phyloP scores from a whole-genome alignment of 768 basidiomycete genomes.

The Leucosporidium yakuticum region DNA sequence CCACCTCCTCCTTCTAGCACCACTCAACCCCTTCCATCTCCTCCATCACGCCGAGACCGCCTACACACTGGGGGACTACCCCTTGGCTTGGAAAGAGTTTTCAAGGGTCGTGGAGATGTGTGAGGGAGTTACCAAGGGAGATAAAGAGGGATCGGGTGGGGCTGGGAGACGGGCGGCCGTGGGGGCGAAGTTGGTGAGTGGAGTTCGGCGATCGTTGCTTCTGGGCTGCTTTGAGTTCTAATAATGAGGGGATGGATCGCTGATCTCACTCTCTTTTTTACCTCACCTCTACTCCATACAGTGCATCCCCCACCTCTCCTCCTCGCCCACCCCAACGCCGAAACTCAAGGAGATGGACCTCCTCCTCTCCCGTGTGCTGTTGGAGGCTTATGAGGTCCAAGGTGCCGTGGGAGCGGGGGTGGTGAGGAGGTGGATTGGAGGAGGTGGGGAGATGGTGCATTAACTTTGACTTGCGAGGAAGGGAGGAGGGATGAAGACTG shows the following conservation, averaged over 20 bases:
- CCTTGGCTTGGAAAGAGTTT: constrained; percentile 71
- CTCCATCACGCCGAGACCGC: constrained; percentile 85
- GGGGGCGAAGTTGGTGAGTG: constrained; percentile 31
- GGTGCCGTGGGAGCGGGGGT: neutral
- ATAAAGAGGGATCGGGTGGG: constrained; percentile 9
- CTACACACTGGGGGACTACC: constrained; percentile 67
- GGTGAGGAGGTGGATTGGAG: constrained; percentile 9
- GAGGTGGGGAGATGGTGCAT: neutral
- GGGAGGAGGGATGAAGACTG: no score
- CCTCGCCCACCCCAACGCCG: neutral
- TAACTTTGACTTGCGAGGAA: neutral
- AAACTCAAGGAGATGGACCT: constrained; percentile 16
- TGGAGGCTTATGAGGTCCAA: neutral
- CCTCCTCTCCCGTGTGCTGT: constrained; percentile 7
- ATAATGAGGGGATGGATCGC: neutral
- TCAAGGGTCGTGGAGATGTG: constrained; percentile 73
- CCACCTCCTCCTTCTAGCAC: constrained; percentile 72
- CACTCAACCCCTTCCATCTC: constrained; percentile 77
- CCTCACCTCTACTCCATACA: no score
- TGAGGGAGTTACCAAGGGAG: constrained; percentile 43
- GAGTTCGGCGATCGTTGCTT: neutral
- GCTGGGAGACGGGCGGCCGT: constrained; percentile 33
- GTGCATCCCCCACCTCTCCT: no score
- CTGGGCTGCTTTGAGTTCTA: neutral
- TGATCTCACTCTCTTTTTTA: no score